Evolutionary conservation across 2,329 filamentous ascomycete genomes (phyloP), one percentile per base, ranked within the genome.

Genomic region (Phialemoniopsis sp.): DNA sequence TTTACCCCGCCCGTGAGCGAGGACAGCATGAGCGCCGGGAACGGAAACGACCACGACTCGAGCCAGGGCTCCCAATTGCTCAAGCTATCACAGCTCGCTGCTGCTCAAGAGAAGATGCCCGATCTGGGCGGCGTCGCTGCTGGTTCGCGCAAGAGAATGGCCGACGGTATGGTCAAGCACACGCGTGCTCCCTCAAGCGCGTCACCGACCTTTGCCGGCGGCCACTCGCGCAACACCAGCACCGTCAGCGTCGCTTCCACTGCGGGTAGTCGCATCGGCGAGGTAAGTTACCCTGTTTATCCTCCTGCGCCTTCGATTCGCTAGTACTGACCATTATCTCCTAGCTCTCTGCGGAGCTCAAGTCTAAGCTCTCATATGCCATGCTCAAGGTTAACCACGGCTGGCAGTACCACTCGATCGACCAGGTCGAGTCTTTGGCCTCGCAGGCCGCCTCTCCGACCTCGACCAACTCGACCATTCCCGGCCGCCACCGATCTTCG

Each of bases 321-420:
- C 17, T 13, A 8, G 21, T 45, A 39, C 52, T 57, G 41, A 59
- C 46, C 19, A 34, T 17, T 52, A 34, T 18, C 14, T 26, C 8
- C 7, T 58, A 89, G 85, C 67, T 88, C 39, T 89, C 87, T 31
- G 78, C 82, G 39, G 86, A 91, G 56, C 74, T 97, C 38, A 85
- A 84, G 56, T 83, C 89, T 37, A 85, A 89, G 52, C 74, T 97
- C 19, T 88, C 89, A 7, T 96, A 96, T 61, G 91, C 91, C 47
- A 93, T 95, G 77, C 77, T 94, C 57, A 96, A 95, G 62, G 86
- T 96, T 31, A 88, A 89, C 57, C 82, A 94, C 56, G 89, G 88
- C 42, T 93, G 89, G 85, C 86, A 95, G 62, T 76, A 82, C 36
- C 81, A 85, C 46, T 81, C 80, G 14, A 79, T 93, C 42, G 82